phyloP scores from a whole-genome alignment of 306 rosid genomes.

The Malus fusca region DNA sequence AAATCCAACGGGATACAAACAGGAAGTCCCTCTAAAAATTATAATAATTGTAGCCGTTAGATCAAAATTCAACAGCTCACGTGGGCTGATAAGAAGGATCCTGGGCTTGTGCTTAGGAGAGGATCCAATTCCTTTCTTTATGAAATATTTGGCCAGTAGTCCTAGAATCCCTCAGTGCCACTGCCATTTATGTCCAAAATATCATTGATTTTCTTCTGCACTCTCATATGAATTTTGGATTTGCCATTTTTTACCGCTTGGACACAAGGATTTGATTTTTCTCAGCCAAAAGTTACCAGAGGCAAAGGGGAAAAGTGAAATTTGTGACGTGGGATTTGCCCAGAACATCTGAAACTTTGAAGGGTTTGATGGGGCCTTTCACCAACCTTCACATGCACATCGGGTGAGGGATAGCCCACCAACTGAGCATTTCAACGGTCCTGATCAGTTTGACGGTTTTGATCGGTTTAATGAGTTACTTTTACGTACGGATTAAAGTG shows the following conservation, averaged over 20 bases:
- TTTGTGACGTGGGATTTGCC: background rate
- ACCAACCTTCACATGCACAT: conserved; percentile 61
- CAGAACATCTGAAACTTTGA: conserved; percentile 12
- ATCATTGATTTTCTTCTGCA: background rate
- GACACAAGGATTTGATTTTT: background rate
- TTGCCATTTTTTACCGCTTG: background rate
- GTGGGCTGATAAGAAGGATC: no score
- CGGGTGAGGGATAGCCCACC: conserved; percentile 52
- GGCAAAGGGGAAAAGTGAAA: background rate
- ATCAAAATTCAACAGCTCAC: no score
- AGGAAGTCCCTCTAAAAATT: no score
- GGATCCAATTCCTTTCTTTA: background rate
- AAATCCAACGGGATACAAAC: no score
- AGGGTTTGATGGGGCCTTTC: conserved; percentile 53
- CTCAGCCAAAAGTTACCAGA: conserved; percentile 3
- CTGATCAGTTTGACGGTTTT: conserved; percentile 45
- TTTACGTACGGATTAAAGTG: background rate
- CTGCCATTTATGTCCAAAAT: conserved; percentile 34
- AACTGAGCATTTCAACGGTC: conserved; percentile 57
- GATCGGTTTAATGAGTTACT: background rate
- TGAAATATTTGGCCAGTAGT: conserved; percentile 1
- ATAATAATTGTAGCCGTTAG: no score
- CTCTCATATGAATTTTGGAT: background rate
- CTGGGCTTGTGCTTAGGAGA: no score
- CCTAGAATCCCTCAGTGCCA: conserved; percentile 9